These are phyloP conservation scores for Phyllosticta paracitricarpa DNA, from an alignment of 2,329 filamentous ascomycete species.

Conservation along the genomic window DNA sequence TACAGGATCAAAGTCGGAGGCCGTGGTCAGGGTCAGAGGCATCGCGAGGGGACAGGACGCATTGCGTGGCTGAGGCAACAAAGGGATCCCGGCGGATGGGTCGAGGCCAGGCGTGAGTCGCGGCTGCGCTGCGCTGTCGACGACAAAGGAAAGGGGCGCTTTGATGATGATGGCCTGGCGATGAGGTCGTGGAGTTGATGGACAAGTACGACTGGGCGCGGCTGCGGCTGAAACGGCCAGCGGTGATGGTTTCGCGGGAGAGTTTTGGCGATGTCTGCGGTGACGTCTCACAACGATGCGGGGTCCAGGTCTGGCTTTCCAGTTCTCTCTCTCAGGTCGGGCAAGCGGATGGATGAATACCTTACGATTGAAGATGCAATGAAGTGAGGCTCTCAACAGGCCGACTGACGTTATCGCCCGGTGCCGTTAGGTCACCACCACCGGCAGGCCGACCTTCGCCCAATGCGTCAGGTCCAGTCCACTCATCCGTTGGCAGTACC, in stretches of 20 bases:
- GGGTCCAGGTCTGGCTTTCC: neutral
- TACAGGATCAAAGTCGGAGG: constrained; percentile 1
- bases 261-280: neutral
- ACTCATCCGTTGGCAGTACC: neutral
- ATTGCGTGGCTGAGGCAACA: constrained; percentile 6
- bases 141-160: neutral
- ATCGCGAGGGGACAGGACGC: constrained; percentile 8
- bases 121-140: neutral
- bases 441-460: neutral
- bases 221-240: constrained; percentile 10
- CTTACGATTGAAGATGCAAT: neutral
- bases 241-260: constrained; percentile 1
- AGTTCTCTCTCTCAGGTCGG: too few relatives aligned
- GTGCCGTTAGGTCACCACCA: neutral
- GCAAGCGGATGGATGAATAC: neutral
- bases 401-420: constrained; percentile 5
- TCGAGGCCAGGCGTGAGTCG: too few relatives aligned
- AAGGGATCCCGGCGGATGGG: neutral
- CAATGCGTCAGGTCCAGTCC: neutral
- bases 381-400: too few relatives aligned
- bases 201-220: neutral
- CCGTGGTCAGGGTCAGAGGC: constrained; percentile 8
- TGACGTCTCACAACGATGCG: neutral
- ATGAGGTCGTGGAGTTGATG: neutral
- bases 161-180: neutral